Evolutionary conservation across 1,284 basidiomycete species (phyloP).

Genomic region (Trichosporon faecale): DNA sequence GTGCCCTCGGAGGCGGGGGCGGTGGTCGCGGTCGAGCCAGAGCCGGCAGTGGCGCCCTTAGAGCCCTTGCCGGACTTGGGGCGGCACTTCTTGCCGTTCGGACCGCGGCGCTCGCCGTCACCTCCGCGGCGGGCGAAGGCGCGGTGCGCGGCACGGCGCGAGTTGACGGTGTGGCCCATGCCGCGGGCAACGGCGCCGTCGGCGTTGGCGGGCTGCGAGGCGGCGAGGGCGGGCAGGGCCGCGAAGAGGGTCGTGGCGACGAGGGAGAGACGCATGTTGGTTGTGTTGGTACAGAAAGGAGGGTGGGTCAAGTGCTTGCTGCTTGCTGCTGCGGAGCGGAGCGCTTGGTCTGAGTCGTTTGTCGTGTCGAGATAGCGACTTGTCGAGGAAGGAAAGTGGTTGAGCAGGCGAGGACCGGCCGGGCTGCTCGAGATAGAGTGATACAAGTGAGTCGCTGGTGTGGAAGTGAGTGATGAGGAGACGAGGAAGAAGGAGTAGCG

Average conservation of each 20-base stretch:
- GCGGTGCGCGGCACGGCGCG: background rate
- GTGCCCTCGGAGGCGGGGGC: background rate
- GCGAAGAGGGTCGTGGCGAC: slow-evolving; percentile 5
- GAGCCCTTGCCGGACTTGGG: background rate
- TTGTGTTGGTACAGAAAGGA: background rate
- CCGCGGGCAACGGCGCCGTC: background rate
- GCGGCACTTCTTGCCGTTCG: background rate
- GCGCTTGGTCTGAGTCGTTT: background rate
- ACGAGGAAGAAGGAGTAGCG: background rate
- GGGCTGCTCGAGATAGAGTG: background rate
- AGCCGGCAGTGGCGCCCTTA: background rate
- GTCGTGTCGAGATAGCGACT: background rate
- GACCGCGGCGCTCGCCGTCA: background rate
- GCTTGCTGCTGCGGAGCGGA: too few relatives aligned
- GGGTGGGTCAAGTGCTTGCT: background rate
- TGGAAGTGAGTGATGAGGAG: background rate
- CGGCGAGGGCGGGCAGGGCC: background rate
- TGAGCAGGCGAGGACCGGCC: slow-evolving; percentile 1
- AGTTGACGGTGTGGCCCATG: background rate
- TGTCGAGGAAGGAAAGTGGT: background rate
- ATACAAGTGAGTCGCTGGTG: background rate
- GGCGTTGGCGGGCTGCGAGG: background rate
- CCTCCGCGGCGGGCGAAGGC: background rate
- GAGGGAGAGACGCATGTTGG: background rate
- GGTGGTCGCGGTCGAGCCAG: background rate